Evolutionary conservation across 768 basidiomycete species (phyloP), one percentile per base, ranked within the genome.

Genomic region (Tubosaeta sp.): DNA sequence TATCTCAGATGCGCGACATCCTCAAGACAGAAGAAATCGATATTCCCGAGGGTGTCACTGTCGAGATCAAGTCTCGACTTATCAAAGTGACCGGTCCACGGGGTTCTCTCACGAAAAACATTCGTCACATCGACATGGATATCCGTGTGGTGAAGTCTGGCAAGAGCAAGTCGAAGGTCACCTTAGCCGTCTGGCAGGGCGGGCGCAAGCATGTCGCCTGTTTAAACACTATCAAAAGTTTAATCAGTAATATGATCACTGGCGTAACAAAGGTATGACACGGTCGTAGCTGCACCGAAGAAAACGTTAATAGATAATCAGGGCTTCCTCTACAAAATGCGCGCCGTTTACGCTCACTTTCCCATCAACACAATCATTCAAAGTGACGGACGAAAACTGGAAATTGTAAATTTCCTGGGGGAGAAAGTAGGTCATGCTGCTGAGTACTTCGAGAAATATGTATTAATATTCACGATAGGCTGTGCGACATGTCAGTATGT

Each of bases 321-420:
- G 95, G 97, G 97, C 57, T 99, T 98, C 85, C 84, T 85, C 64
- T 99, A 99, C 84, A 99, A 98, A 87, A 97, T 99, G 95, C 91
- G 95, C 63, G 82, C 93, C 26, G 97, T 99, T 48, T 99, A 98
- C 68, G 97, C 97, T 63, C 97, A 99, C 79, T 99, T 99, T 80
- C 97, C 97, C 55, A 97, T 99, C 81, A 99, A 99, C 79, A 87
- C 88, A 70, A 95, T 97, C 71, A 91, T 95, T 65, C 85, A 89
- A 70, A 83, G 89, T 8, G 71, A 71, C 54, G 91, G 89, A 48
- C 70, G 65, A 35, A 71, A 82, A 44, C 72, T 95, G 43, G 94
- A 95, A 71, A 95, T 97, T 71, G 88, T 94, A 58, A 95, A 95
- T 75, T 95, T 95, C 76, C 76, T 95, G 68, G 92, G 93, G 57